Percentiles rank a stretch among this genome's conserved stretches.
phyloP scores from a whole-genome alignment of 139 green algal species.

The Pleodorina starrii region DNA sequence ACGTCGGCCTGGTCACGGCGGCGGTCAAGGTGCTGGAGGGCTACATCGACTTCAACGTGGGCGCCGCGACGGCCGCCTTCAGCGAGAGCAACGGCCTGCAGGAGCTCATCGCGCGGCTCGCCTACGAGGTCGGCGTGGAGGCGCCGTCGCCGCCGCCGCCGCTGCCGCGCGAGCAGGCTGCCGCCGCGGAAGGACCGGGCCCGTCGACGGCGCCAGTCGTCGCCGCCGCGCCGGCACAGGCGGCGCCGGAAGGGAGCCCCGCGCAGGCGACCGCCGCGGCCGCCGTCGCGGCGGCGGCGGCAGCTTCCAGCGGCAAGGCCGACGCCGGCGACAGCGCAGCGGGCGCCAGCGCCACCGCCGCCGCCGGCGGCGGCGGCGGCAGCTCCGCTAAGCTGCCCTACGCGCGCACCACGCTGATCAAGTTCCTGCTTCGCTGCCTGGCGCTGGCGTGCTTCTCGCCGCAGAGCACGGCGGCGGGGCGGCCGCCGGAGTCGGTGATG shows the following conservation, averaged over 20 bases:
- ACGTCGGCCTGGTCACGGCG: slow-evolving; percentile 80
- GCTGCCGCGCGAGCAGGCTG: not conserved
- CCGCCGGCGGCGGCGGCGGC: not conserved
- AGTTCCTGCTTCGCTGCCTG: slow-evolving; percentile 91
- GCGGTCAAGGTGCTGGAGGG: slow-evolving; percentile 88
- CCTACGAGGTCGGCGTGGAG: slow-evolving; percentile 73
- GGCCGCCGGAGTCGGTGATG: slow-evolving; percentile 59
- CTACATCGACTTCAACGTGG: slow-evolving; percentile 90
- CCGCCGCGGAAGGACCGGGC: not conserved
- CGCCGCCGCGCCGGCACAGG: not conserved
- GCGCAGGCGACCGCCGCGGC: slow-evolving; percentile 15
- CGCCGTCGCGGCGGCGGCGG: not conserved
- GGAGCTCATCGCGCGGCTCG: slow-evolving; percentile 81
- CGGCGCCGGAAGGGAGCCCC: not conserved
- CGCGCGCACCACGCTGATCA: slow-evolving; percentile 83
- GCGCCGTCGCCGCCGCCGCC: too few species aligned
- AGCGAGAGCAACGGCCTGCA: slow-evolving; percentile 87
- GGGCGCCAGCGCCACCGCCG: too few species aligned
- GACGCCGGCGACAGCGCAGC: not conserved
- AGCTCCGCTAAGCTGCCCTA: slow-evolving; percentile 65
- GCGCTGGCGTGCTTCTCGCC: slow-evolving; percentile 85
- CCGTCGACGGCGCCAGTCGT: not conserved
- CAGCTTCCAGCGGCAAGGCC: not conserved
- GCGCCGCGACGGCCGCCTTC: slow-evolving; percentile 77
- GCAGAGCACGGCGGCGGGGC: slow-evolving; percentile 53